These are phyloP conservation scores for Debaryomyces fabryi DNA, from an alignment of 1,139 yeast genomes.

Conservation along the genomic window DNA sequence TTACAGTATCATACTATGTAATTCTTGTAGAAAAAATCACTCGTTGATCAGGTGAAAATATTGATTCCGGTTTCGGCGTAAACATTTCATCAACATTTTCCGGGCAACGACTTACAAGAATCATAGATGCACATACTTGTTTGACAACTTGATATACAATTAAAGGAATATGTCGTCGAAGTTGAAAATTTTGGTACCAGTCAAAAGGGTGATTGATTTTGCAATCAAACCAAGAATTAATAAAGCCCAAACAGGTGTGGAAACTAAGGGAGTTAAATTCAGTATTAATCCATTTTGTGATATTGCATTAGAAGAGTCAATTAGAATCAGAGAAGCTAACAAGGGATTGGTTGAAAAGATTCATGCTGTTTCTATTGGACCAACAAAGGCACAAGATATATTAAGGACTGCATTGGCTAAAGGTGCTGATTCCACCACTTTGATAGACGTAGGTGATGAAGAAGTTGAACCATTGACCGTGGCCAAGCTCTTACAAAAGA, in stretches of 20 bases:
- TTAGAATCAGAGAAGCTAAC: conserved; percentile 69
- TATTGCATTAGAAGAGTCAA: conserved; percentile 92
- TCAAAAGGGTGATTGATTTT: conserved; percentile 91
- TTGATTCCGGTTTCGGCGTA: conserved; percentile 9
- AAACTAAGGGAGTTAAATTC: conserved; percentile 88
- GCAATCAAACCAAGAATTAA: conserved; percentile 93
- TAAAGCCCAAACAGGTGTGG: conserved; percentile 82
- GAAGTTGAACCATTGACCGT: conserved; percentile 87
- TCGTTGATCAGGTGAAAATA: conserved; percentile 3
- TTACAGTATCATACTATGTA: neutral
- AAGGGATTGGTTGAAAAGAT: conserved; percentile 76
- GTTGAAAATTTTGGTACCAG: conserved; percentile 85
- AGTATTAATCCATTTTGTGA: conserved; percentile 97
- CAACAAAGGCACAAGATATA: conserved; percentile 83
- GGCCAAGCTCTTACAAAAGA: conserved; percentile 78
- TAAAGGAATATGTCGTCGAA: conserved; percentile 34
- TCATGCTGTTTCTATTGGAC: conserved; percentile 93
- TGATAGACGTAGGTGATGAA: conserved; percentile 75
- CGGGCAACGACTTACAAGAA: neutral
- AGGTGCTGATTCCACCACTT: conserved; percentile 86
- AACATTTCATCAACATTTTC: conserved; percentile 5
- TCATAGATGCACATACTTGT: neutral
- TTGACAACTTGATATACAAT: neutral
- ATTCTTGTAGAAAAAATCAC: neutral
- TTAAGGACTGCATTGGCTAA: conserved; percentile 90